phyloP scores from a whole-genome alignment of 23 red algal species.

The Pyropia yezoensis region DNA sequence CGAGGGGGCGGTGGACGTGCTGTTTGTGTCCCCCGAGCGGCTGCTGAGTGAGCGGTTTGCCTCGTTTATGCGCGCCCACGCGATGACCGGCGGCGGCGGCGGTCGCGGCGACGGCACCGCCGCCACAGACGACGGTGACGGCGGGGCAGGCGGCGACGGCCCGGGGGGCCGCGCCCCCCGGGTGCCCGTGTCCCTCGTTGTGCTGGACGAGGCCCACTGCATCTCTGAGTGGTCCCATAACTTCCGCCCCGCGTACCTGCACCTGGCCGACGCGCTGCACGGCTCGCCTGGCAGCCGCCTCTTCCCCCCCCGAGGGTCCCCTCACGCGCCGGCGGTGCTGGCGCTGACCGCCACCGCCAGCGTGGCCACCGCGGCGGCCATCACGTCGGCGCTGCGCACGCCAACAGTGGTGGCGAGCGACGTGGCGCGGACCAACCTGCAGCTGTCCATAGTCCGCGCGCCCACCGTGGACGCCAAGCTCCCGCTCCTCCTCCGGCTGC shows the following conservation, averaged over 20 bases:
- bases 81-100: not conserved
- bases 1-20: conserved; percentile 39
- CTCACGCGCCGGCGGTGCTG: conserved; percentile 12
- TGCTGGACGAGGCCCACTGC: conserved; percentile 78
- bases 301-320: not conserved
- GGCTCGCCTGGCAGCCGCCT: not conserved
- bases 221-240: conserved; percentile 51
- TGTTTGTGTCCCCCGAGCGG: conserved; percentile 69
- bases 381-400: conserved; percentile 9
- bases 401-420: not conserved
- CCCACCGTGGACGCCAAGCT: not conserved
- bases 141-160: not conserved
- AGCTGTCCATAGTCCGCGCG: not conserved
- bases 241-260: conserved; percentile 54
- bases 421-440: conserved; percentile 24
- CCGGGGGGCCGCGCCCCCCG: not conserved
- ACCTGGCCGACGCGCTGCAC: conserved; percentile 31
- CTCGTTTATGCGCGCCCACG: conserved; percentile 6
- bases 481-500: no score
- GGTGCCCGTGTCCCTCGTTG: conserved; percentile 42
- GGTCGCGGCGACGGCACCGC: not conserved
- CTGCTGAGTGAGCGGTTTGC: conserved; percentile 22
- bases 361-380: conserved; percentile 3
- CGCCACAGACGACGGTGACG: not conserved
- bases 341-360: conserved; percentile 74